A percentile compares a stretch with the other conserved stretches of the same genome.
phyloP scores from a whole-genome alignment of 768 basidiomycete species.

The Pleurotus tuoliensis region DNA sequence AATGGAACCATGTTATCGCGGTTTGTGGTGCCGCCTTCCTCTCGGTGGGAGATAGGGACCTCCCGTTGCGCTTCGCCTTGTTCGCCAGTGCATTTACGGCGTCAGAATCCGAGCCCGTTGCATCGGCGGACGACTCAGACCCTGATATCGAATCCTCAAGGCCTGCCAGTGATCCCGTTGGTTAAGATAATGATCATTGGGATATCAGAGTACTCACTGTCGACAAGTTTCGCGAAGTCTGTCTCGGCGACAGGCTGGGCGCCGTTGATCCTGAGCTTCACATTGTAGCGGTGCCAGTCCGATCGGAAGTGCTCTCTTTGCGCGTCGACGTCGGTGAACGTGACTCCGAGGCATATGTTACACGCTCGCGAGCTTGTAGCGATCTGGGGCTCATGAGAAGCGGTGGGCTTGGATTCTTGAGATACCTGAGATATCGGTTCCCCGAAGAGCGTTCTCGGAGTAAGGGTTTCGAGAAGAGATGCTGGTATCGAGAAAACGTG shows the following conservation, averaged over 20 bases:
- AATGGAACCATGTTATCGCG: conserved; percentile 88
- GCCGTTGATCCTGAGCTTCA: conserved; percentile 72
- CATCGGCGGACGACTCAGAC: conserved; percentile 71
- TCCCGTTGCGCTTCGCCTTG: conserved; percentile 46
- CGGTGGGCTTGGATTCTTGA: conserved; percentile 28
- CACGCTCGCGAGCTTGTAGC: conserved; percentile 49
- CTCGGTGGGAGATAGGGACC: conserved; percentile 45
- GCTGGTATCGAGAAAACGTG: conserved; percentile 71
- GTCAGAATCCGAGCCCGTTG: conserved; percentile 54
- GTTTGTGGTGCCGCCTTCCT: conserved; percentile 38
- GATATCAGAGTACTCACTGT: conserved; percentile 49
- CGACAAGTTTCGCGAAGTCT: conserved; percentile 74
- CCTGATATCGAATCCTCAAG: conserved; percentile 90
- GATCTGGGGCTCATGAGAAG: conserved; percentile 12
- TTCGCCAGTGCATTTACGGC: conserved; percentile 64
- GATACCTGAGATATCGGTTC: conserved; percentile 22
- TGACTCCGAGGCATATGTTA: conserved; percentile 65
- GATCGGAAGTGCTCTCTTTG: conserved; percentile 86
- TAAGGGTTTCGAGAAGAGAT: conserved; percentile 65
- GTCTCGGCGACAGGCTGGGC: conserved; percentile 61
- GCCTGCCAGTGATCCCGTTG: conserved; percentile 30
- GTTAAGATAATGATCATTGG: too few relatives aligned
- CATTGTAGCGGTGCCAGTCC: conserved; percentile 99
- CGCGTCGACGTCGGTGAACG: conserved; percentile 72
- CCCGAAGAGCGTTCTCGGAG: conserved; percentile 58